Conservation (phyloP, 192 early-diverging fungal genomes). For the Umbelopsis isabellina region DNA sequence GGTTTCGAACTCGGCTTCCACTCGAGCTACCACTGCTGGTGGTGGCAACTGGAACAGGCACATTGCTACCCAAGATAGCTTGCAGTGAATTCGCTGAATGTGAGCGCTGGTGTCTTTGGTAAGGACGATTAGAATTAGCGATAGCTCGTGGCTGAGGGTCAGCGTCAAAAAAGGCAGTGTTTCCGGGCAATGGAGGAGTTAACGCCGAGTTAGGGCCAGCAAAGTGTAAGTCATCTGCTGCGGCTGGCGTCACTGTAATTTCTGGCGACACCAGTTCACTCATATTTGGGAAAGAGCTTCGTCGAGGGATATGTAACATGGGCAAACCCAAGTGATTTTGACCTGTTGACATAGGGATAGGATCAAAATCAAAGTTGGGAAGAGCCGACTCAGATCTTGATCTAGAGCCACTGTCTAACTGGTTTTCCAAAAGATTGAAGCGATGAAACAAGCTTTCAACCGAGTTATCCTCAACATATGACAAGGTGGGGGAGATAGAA, state of each 20-base stretch:
- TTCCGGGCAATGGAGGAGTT: neutral
- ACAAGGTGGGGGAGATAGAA: constrained; percentile 8
- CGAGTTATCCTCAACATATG: neutral
- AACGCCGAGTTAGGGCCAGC: neutral
- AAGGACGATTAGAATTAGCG: too few species aligned
- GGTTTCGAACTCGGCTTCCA: neutral
- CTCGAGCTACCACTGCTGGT: neutral
- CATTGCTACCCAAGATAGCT: neutral
- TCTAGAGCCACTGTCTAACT: neutral
- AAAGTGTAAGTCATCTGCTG: neutral
- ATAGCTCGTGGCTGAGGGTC: too few species aligned
- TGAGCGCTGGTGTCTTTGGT: neutral
- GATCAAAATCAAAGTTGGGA: constrained; percentile 17
- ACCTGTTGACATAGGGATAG: neutral
- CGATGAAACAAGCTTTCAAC: constrained; percentile 8
- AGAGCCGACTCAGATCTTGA: neutral
- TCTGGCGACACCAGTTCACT: neutral
- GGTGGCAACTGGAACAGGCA: neutral
- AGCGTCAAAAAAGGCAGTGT: neutral
- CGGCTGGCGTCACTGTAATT: neutral
- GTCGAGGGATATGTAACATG: constrained; percentile 2
- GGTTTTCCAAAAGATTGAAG: constrained; percentile 5
- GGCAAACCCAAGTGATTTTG: constrained; percentile 8
- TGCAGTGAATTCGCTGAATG: neutral
- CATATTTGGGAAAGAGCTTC: neutral